Evolutionary conservation across 768 basidiomycete genomes (phyloP), one percentile per base, ranked within the genome.

Genomic region (Macrocybe gigantea): DNA sequence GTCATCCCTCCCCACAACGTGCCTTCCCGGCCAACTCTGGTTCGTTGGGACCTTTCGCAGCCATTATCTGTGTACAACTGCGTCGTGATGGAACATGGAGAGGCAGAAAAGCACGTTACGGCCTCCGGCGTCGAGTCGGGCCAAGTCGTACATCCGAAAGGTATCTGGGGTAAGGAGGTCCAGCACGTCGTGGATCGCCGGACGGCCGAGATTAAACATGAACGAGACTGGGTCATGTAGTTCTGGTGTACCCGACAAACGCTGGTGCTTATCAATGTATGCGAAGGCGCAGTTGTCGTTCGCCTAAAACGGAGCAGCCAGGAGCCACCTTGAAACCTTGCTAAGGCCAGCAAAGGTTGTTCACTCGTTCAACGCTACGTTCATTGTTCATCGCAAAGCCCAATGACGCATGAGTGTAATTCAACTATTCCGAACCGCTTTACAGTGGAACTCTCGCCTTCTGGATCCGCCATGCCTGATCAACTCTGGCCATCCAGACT

Each of bases 1-100:
- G 70, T 82, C 11, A 65, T 91, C 14, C 91, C 92, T 5, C 94
- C 94, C 0, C 78, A 88, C 48, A 72, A 77, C 11, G 78, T 93
- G 7, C 83, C 88, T 13, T 64, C 78, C 6, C 76, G 83, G 40
- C 89, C 95, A 0, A 77, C 80, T 1, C 71, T 94, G 2, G 75
- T 88, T 15, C 74, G 92, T 39, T 99, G 95, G 96, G 83, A 92
- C 55, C 75, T 78, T 12, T 61, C 61, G 2, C 64, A 64, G 34
- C 83, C 85, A 2, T 60, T 98, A 14, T 70, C 74, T 22, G 68
- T 79, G n/a, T 83, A 88, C 35, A 98, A 98, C 61, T 80, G 86
- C 48, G 89, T 94, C 8, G 83, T 93, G 2, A 82, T 97, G 67
- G 89, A 92, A 48, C 64, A 74, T 47, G 73, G 70, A 43, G 90